These are phyloP conservation scores for Collybia nuda DNA, from an alignment of 768 basidiomycete genomes.

Conservation along the genomic window DNA sequence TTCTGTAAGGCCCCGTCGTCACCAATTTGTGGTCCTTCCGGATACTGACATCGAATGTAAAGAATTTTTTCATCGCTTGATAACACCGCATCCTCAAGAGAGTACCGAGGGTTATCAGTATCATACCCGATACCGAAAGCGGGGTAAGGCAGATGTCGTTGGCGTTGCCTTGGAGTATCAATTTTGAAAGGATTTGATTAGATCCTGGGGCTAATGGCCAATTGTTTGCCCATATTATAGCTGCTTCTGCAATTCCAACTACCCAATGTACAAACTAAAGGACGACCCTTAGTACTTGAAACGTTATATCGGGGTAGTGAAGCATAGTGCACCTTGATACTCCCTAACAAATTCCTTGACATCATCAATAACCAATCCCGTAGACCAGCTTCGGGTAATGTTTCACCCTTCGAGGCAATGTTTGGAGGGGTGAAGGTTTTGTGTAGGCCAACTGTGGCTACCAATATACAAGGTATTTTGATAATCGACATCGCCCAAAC, in stretches of 20 bases:
- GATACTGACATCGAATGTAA: slow-evolving; percentile 13
- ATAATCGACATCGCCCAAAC: background rate
- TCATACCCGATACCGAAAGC: slow-evolving; percentile 27
- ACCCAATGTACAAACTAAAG: slow-evolving; percentile 4
- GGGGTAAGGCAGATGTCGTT: slow-evolving; percentile 13
- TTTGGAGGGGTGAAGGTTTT: background rate
- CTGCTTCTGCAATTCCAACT: background rate
- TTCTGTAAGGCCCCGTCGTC: slow-evolving; percentile 6
- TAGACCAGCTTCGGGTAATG: background rate
- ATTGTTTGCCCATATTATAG: background rate
- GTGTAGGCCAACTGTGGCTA: background rate
- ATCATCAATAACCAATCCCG: background rate
- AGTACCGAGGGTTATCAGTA: slow-evolving; percentile 25
- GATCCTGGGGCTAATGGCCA: background rate
- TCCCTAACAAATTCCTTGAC: too few species aligned
- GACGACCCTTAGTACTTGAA: too few species aligned
- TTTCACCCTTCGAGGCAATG: background rate
- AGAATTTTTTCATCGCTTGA: slow-evolving; percentile 29
- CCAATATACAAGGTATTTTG: background rate
- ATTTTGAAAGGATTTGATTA: background rate
- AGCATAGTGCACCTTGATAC: too few species aligned
- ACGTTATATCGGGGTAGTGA: too few species aligned
- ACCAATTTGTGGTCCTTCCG: slow-evolving; percentile 3
- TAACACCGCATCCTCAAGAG: slow-evolving; percentile 35
- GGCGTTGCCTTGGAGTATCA: background rate